These are phyloP conservation scores for Turritis glabra DNA, from an alignment of 345 rosid genomes.

Conservation along the genomic window DNA sequence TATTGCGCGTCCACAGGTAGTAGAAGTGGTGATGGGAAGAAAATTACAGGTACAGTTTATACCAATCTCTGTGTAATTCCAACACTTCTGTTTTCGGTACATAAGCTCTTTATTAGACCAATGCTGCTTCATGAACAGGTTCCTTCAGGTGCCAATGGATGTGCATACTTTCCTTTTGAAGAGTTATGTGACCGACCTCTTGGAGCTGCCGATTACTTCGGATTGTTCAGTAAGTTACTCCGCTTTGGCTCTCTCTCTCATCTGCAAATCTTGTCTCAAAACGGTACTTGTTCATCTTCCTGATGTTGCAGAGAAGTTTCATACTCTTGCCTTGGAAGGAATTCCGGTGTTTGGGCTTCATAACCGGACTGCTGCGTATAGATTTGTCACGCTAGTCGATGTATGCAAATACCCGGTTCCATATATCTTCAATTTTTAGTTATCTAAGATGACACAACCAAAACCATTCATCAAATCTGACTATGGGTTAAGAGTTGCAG, in stretches of 20 bases:
- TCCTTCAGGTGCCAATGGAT: constrained; percentile 82
- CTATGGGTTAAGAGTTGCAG: constrained; percentile 42
- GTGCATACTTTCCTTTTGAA: constrained; percentile 87
- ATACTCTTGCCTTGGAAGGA: constrained; percentile 87
- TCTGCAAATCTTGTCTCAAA: constrained; percentile 5
- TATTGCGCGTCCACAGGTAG: constrained; percentile 57
- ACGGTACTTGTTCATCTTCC: neutral
- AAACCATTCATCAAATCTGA: constrained; percentile 8
- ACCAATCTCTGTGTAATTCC: neutral
- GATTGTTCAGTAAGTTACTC: constrained; percentile 81
- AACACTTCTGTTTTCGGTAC: constrained; percentile 4
- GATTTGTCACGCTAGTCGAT: constrained; percentile 92
- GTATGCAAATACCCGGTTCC: constrained; percentile 44
- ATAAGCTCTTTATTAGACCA: constrained; percentile 4
- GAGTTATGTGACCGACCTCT: constrained; percentile 93
- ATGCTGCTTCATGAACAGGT: constrained; percentile 47
- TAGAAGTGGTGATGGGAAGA: constrained; percentile 97
- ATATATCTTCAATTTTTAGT: neutral
- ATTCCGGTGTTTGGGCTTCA: constrained; percentile 82
- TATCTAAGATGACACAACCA: neutral
- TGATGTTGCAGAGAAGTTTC: constrained; percentile 71
- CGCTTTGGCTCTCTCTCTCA: neutral
- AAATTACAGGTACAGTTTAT: constrained; percentile 53
- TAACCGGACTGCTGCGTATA: constrained; percentile 86
- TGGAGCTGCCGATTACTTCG: constrained; percentile 98